phyloP scores from a whole-genome alignment of 2,329 filamentous ascomycete genomes.

The Fusarium zealandicum region DNA sequence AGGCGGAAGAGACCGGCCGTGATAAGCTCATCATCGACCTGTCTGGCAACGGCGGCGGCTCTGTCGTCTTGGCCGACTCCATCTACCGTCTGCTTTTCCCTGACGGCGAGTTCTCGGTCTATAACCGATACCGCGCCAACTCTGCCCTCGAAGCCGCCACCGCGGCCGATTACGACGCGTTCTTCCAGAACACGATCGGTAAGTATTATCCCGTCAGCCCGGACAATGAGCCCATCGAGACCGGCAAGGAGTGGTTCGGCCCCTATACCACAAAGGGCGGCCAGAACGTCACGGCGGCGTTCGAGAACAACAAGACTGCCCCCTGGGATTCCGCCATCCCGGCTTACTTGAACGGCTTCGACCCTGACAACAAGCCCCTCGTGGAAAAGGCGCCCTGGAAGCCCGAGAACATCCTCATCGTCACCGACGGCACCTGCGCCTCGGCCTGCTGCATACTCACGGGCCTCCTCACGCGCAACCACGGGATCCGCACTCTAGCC shows the following conservation, averaged over 20 bases:
- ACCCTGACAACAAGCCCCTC: conserved; percentile 20
- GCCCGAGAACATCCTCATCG: conserved; percentile 36
- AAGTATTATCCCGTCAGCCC: conserved; percentile 22
- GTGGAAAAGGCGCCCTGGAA: conserved; percentile 32
- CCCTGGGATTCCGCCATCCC: conserved; percentile 17
- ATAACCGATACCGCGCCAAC: conserved; percentile 35
- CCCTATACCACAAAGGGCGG: conserved; percentile 27
- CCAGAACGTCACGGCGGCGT: conserved; percentile 35
- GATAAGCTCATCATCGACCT: conserved; percentile 40
- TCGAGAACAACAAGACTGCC: conserved; percentile 21
- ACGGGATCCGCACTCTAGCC: conserved; percentile 48
- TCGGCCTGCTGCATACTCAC: conserved; percentile 40
- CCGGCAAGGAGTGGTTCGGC: conserved; percentile 35
- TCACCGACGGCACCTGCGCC: conserved; percentile 38
- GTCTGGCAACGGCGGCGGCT: conserved; percentile 37
- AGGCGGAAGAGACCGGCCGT: conserved; percentile 26
- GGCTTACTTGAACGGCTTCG: conserved; percentile 33
- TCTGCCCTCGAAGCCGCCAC: conserved; percentile 26
- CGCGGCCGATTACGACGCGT: conserved; percentile 27
- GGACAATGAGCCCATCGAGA: conserved; percentile 19
- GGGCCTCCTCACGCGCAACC: conserved; percentile 45
- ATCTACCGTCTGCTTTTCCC: conserved; percentile 37
- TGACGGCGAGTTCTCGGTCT: conserved; percentile 26
- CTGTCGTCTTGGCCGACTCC: conserved; percentile 28
- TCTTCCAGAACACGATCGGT: conserved; percentile 20